Percentiles rank a stretch among this genome's conserved stretches.
phyloP scores from a whole-genome alignment of 2,329 filamentous ascomycete species.

The Ascochyta lentis region DNA sequence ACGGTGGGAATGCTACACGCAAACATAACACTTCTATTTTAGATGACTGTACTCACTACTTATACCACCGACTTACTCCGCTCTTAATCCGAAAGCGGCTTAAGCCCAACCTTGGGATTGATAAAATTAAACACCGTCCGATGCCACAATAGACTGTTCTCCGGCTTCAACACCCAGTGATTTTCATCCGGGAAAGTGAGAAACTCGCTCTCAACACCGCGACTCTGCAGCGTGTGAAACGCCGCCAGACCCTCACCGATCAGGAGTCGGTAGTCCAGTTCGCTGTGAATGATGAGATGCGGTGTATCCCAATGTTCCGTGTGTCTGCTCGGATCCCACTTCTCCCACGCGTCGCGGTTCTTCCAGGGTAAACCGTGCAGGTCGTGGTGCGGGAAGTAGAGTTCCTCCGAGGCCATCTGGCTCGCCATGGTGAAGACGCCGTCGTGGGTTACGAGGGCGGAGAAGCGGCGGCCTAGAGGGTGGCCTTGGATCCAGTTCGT shows the following conservation, averaged over 20 bases:
- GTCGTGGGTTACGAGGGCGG: conserved; percentile 86
- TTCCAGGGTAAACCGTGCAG: conserved; percentile 46
- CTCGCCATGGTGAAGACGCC: conserved; percentile 73
- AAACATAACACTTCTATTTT: too few relatives aligned
- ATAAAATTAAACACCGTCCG: conserved; percentile 82
- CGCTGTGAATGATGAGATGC: conserved; percentile 87
- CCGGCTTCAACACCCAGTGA: conserved; percentile 86
- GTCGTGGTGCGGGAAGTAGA: conserved; percentile 60
- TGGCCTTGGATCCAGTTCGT: conserved; percentile 89
- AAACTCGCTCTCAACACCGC: conserved; percentile 76
- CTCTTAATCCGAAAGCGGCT: conserved; percentile 18
- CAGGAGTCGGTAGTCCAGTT: conserved; percentile 86
- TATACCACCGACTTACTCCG: too few relatives aligned
- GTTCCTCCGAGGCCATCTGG: conserved; percentile 59
- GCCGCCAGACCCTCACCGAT: conserved; percentile 84
- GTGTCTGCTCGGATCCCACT: conserved; percentile 65
- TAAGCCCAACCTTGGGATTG: conserved; percentile 63
- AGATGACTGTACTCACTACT: too few relatives aligned
- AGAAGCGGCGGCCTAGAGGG: conserved; percentile 80
- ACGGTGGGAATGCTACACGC: too few relatives aligned
- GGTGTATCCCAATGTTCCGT: conserved; percentile 81
- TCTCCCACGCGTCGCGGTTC: conserved; percentile 57
- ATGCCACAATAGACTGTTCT: conserved; percentile 93
- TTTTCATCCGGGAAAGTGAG: conserved; percentile 82
- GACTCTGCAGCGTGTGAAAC: conserved; percentile 83